Base-by-base conservation (phyloP, 371 early-diverging fungal species). In the Scutellospora calospora region DNA sequence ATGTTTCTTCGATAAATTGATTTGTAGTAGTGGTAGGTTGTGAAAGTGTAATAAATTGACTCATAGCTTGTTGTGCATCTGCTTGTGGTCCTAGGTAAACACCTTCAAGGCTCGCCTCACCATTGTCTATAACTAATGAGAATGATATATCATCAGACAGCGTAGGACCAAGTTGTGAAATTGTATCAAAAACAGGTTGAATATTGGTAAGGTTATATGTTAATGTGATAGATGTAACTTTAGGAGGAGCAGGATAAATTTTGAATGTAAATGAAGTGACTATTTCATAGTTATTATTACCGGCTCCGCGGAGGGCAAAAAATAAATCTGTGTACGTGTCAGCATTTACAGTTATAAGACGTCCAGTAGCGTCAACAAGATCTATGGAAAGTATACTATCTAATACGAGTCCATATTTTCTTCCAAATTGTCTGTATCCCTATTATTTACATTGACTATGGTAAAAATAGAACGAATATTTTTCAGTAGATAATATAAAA, bases 361-460 rank as follows among this genome's bases (percentile, higher is more conserved):
- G 1, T 18, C 69, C 69, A 41, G 8, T 3, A 20, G 45, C 82
- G 83, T 27, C 51, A 27, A 9, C 79, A 16, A 71, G 83, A 80
- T 57, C 86, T 83, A 41, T 82, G 76, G 55, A 85, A 55, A 29
- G 16, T 18, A 69, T 18, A 25, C 41, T 33, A 69, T 69, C 69
- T 1, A 25, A 38, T 0, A n/a, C 12, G 6, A 12, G 5, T 20
- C 69, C 69, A 31, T 45, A 69, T 69, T 69, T 69, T 22, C 69
- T 38, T n/a, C 3, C 20, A 6, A 9, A 69, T n/a, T 20, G 20
- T n/a, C 69, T 45, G 41, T 22, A 14, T 9, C 69, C 63, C 63
- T 62, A 31, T 62, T 11, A 45, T 45, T n/a, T n/a, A n/a, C n/a
- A n/a, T n/a, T n/a, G n/a, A n/a, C n/a, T n/a, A n/a, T n/a, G n/a